These are phyloP conservation scores for Fusarium kyushuense DNA, from an alignment of 2,329 filamentous ascomycete species.

Conservation along the genomic window DNA sequence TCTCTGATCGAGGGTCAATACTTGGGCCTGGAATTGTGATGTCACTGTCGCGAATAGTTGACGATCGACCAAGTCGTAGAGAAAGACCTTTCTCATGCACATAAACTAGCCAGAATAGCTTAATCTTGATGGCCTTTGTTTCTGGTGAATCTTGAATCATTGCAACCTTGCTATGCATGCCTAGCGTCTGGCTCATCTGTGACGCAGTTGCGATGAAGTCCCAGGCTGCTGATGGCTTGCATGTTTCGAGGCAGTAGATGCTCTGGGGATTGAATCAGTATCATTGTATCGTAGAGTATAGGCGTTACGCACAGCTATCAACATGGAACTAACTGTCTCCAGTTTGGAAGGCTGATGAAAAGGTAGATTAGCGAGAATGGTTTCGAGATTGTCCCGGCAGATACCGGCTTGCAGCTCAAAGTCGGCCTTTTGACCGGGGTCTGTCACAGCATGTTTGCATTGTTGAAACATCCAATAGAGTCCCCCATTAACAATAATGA, in stretches of 20 bases:
- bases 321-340: constrained; percentile 36
- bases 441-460: not conserved
- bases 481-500: too few species aligned
- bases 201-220: not conserved
- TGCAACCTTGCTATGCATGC: not conserved
- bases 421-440: constrained; percentile 32
- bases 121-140: not conserved
- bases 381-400: constrained; percentile 48
- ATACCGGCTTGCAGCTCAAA: constrained; percentile 33
- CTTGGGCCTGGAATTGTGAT: not conserved
- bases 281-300: too few species aligned
- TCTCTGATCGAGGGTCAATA: not conserved
- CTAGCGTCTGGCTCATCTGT: not conserved
- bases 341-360: constrained; percentile 46
- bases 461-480: too few species aligned
- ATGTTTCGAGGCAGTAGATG: constrained; percentile 1
- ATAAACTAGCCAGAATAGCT: not conserved
- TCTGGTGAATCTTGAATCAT: not conserved
- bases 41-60: not conserved
- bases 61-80: not conserved
- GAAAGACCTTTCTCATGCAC: not conserved
- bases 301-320: constrained; percentile 8
- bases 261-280: not conserved
- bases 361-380: constrained; percentile 46
- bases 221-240: constrained; percentile 3